A percentile compares a stretch with the other conserved stretches of the same genome.
Conservation (phyloP, 148 eudicot species). For the Polygonum aviculare region DNA sequence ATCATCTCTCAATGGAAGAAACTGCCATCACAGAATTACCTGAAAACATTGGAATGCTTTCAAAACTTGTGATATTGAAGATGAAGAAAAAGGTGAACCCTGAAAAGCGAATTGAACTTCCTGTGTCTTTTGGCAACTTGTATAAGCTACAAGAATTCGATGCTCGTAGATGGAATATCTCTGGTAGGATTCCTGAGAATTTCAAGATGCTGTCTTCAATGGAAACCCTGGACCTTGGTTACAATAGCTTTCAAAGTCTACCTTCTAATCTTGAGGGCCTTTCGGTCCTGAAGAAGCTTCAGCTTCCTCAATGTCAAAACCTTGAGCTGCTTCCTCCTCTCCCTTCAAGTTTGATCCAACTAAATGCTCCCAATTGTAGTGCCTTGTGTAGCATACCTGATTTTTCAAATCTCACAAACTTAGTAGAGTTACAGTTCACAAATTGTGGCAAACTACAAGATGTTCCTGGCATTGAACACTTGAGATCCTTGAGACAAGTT, state of each 20-base stretch:
- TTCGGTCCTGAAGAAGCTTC: slow-evolving; percentile 28
- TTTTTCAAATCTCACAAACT: slow-evolving; percentile 34
- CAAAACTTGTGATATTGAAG: slow-evolving; percentile 25
- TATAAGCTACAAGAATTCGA: slow-evolving; percentile 34
- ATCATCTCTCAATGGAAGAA: slow-evolving; percentile 31
- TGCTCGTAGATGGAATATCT: slow-evolving; percentile 42
- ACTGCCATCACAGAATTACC: slow-evolving; percentile 39
- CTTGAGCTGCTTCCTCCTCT: slow-evolving; percentile 44
- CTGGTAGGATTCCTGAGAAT: slow-evolving; percentile 37
- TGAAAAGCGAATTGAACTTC: slow-evolving; percentile 22
- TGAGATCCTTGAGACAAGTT: slow-evolving; percentile 44
- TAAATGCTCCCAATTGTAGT: slow-evolving; percentile 45
- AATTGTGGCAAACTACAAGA: slow-evolving; percentile 40
- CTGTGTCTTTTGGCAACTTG: slow-evolving; percentile 35
- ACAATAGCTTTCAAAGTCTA: slow-evolving; percentile 40
- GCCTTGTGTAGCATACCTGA: slow-evolving; percentile 31
- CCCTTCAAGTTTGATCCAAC: slow-evolving; percentile 41
- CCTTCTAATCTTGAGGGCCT: slow-evolving; percentile 45
- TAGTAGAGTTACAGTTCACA: slow-evolving; percentile 39
- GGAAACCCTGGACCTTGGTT: slow-evolving; percentile 32
- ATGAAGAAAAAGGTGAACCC: slow-evolving; percentile 32
- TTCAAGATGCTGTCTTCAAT: slow-evolving; percentile 37
- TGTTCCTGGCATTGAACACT: slow-evolving; percentile 47
- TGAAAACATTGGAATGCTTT: slow-evolving; percentile 45
- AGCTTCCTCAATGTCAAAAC: slow-evolving; percentile 32